Conservation (phyloP, 2,329 filamentous ascomycete species). For the Epichloe sibirici region DNA sequence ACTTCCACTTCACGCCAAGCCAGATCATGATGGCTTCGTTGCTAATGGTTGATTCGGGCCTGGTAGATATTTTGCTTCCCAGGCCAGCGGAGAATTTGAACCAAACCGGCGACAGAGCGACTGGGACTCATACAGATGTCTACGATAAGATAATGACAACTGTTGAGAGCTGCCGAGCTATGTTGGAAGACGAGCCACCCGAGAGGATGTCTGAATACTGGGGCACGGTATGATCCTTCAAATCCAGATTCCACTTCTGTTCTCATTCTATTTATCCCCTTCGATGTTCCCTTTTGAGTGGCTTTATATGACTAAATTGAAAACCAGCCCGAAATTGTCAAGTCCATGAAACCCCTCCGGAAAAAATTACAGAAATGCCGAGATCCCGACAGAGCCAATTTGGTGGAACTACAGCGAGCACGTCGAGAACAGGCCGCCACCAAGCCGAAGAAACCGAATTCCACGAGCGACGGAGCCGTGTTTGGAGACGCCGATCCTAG, state of each 20-base stretch:
- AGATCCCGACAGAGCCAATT: conserved; percentile 61
- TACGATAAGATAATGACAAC: conserved; percentile 37
- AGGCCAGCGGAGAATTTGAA: conserved; percentile 22
- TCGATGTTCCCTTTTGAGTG: no score
- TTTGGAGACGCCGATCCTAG: conserved; percentile 30
- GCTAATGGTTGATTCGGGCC: conserved; percentile 56
- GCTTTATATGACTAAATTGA: background rate
- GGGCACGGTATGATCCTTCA: conserved; percentile 30
- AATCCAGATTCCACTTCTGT: background rate
- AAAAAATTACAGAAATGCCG: conserved; percentile 62
- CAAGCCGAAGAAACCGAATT: conserved; percentile 30
- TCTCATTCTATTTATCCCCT: background rate
- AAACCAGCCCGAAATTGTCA: conserved; percentile 29
- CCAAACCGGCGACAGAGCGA: conserved; percentile 11
- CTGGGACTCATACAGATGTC: conserved; percentile 15
- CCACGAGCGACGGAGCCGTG: conserved; percentile 29
- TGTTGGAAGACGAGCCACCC: conserved; percentile 45
- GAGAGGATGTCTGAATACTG: conserved; percentile 43
- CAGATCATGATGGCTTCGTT: conserved; percentile 86
- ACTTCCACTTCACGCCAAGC: conserved; percentile 88
- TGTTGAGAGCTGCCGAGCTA: conserved; percentile 38
- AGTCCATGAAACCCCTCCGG: conserved; percentile 42
- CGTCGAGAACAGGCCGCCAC: conserved; percentile 42
- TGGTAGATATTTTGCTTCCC: conserved; percentile 39
- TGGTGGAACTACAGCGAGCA: conserved; percentile 56